Percentiles rank a stretch among this genome's conserved stretches.
These are phyloP conservation scores for Puccinia novopanici DNA, from an alignment of 1,284 basidiomycete genomes.

Conservation along the genomic window DNA sequence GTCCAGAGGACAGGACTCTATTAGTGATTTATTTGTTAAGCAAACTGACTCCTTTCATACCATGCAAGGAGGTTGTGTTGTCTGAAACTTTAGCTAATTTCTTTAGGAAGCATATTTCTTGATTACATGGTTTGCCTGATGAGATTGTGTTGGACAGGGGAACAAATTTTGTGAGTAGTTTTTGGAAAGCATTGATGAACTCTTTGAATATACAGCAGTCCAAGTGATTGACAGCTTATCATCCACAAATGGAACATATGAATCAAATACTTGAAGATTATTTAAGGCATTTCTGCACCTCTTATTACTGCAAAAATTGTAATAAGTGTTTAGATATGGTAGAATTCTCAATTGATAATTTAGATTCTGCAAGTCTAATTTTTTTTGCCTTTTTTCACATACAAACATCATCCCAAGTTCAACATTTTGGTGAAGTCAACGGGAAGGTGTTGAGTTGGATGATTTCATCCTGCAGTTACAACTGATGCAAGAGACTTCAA, in stretches of 20 bases:
- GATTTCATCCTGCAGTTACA: background rate
- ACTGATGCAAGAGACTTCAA: background rate
- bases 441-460: background rate
- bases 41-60: conserved; percentile 18
- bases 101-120: background rate
- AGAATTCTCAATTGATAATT: conserved; percentile 56
- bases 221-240: conserved; percentile 19
- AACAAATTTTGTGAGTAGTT: background rate
- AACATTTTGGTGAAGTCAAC: background rate
- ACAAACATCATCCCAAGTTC: conserved; percentile 4
- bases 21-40: conserved; percentile 8
- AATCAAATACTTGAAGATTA: conserved; percentile 46
- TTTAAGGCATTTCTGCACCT: conserved; percentile 52
- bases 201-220: background rate
- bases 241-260: background rate
- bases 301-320: conserved; percentile 55
- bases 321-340: conserved; percentile 53
- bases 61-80: background rate
- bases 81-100: background rate
- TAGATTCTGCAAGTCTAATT: background rate
- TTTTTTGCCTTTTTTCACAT: conserved; percentile 1
- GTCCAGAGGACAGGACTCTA: background rate
- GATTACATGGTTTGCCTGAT: background rate
- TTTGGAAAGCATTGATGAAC: background rate
- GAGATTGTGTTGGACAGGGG: conserved; percentile 1